Conservation (phyloP, 2,329 filamentous ascomycete species). For the Fusarium illudens region DNA sequence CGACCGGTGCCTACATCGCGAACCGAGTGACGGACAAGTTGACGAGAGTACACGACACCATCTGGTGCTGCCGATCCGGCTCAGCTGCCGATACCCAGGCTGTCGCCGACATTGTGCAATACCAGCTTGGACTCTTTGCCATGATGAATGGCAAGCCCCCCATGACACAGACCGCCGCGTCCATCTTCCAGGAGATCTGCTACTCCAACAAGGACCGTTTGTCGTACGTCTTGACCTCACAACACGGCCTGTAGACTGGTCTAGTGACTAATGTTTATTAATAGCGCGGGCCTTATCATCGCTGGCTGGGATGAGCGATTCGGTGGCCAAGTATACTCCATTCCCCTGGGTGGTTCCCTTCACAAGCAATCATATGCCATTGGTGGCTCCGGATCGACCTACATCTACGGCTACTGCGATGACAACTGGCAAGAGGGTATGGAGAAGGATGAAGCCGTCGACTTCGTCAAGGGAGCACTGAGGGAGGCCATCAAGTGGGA, state of each 20-base stretch:
- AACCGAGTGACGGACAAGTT: conserved; percentile 99
- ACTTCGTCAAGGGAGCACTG: conserved; percentile 91
- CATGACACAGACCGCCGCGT: conserved; percentile 92
- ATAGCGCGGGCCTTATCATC: conserved; percentile 94
- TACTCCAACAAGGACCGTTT: conserved; percentile 96
- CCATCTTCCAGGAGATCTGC: conserved; percentile 97
- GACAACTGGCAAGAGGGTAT: conserved; percentile 95
- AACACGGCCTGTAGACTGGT: neutral
- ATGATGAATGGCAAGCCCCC: conserved; percentile 89
- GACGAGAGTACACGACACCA: conserved; percentile 97
- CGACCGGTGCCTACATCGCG: conserved; percentile 96
- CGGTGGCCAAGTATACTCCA: conserved; percentile 96
- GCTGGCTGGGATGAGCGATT: conserved; percentile 97
- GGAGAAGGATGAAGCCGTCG: conserved; percentile 88
- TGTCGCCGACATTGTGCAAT: conserved; percentile 96
- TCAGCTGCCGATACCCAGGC: conserved; percentile 98
- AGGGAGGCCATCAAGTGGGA: conserved; percentile 99
- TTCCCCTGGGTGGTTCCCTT: conserved; percentile 93
- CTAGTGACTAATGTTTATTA: conserved; percentile 19
- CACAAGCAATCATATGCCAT: conserved; percentile 98
- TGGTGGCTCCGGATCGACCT: conserved; percentile 95
- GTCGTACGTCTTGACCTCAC: conserved; percentile 67
- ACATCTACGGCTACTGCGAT: conserved; percentile 99
- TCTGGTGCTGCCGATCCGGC: conserved; percentile 99
- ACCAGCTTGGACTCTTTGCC: conserved; percentile 92